phyloP scores from a whole-genome alignment of 2,329 filamentous ascomycete genomes.

The Fonsecaea nubica region DNA sequence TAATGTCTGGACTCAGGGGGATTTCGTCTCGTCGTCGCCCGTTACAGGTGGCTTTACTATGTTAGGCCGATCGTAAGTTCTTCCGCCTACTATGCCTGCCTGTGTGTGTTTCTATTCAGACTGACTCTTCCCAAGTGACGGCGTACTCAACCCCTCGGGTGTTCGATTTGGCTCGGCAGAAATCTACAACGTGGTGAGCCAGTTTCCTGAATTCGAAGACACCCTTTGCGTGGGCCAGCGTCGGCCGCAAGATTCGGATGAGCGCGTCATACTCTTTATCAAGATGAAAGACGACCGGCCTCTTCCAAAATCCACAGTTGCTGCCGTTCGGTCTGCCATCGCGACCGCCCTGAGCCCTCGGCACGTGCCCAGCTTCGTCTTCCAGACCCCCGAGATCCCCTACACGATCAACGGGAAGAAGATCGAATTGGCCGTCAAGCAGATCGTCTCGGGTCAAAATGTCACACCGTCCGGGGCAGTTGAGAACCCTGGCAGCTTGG shows the following conservation, averaged over 20 bases:
- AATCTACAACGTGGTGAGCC: slow-evolving; percentile 74
- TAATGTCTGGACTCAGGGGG: slow-evolving; percentile 68
- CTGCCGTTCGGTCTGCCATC: slow-evolving; percentile 58
- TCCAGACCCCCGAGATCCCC: slow-evolving; percentile 22
- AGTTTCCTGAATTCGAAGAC: slow-evolving; percentile 21
- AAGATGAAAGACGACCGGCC: slow-evolving; percentile 10
- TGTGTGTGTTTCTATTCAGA: too few species aligned
- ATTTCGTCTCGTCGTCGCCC: slow-evolving; percentile 46
- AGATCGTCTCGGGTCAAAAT: slow-evolving; percentile 6
- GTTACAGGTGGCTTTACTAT: slow-evolving; percentile 13
- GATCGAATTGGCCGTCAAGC: slow-evolving; percentile 29
- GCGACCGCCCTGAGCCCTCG: slow-evolving; percentile 64
- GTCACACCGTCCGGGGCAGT: slow-evolving; percentile 2
- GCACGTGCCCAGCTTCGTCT: slow-evolving; percentile 28
- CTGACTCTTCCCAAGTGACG: slow-evolving; percentile 46
- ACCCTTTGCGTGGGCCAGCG: slow-evolving; percentile 23
- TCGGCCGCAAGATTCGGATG: slow-evolving; percentile 13
- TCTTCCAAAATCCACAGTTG: slow-evolving; percentile 59
- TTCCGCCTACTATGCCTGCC: too few species aligned
- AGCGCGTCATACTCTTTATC: slow-evolving; percentile 29
- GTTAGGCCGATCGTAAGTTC: slow-evolving; percentile 21
- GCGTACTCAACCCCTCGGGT: slow-evolving; percentile 73
- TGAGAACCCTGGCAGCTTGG: slow-evolving; percentile 4
- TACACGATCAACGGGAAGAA: slow-evolving; percentile 33
- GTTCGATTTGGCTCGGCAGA: slow-evolving; percentile 91